A percentile compares a stretch with the other conserved stretches of the same genome.
Evolutionary conservation across 768 basidiomycete genomes (phyloP).

Genomic region (Suillus subluteus): DNA sequence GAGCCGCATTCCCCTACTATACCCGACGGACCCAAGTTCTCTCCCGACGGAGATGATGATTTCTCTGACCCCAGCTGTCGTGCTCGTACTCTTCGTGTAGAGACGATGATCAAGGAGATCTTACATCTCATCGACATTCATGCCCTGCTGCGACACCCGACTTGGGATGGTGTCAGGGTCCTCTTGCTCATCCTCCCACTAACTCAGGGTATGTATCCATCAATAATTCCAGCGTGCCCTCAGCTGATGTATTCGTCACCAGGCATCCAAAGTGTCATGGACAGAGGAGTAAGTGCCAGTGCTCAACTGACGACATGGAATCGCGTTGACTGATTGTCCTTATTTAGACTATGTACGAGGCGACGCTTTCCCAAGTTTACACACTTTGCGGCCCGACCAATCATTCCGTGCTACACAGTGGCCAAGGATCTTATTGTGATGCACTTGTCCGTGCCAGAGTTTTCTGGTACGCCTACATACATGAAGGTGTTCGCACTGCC

Average conservation of each 20-base stretch:
- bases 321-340: not conserved
- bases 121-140: constrained; percentile 80
- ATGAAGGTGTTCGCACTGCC: constrained; percentile 83
- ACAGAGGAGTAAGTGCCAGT: constrained; percentile 23
- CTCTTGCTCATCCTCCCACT: constrained; percentile 82
- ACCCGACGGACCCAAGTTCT: constrained; percentile 13
- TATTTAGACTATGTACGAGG: constrained; percentile 70
- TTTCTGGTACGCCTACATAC: constrained; percentile 88
- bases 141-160: constrained; percentile 77
- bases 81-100: constrained; percentile 56
- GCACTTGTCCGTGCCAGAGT: constrained; percentile 70
- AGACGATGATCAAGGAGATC: constrained; percentile 75
- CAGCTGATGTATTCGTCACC: not conserved
- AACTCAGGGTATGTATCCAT: constrained; percentile 63
- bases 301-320: constrained; percentile 11
- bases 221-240: not conserved
- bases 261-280: constrained; percentile 33
- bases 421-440: constrained; percentile 59
- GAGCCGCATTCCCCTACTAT: constrained; percentile 14
- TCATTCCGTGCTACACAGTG: constrained; percentile 49
- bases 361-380: constrained; percentile 81
- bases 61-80: constrained; percentile 41
- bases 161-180: constrained; percentile 85
- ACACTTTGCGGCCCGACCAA: constrained; percentile 65
- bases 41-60: constrained; percentile 29